Evolutionary conservation across 345 rosid genomes (phyloP), one percentile per base, ranked within the genome.

Genomic region (Nephelium lappaceum): DNA sequence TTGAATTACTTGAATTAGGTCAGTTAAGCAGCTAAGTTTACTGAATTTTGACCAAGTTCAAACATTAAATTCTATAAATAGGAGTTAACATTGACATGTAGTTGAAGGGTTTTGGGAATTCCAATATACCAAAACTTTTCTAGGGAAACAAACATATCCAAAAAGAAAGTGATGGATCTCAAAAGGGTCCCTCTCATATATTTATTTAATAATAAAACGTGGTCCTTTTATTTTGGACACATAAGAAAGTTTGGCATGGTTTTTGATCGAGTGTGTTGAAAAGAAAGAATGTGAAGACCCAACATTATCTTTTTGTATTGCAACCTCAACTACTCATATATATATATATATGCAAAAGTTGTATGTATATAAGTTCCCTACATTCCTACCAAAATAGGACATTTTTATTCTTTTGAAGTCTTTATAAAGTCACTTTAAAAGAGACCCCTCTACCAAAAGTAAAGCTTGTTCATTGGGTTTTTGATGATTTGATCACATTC

Each of bases 351-450:
- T 19, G 7, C 11, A 27, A 27, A 27, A 31, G 36, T 31, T 31
- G 36, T 31, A 14, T n/a, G 11, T 0, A 18, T 42, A 45, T 9
- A 6, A 74, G 58, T 62, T 25, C 67, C 58, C 77, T 61, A 15
- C 68, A 61, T 74, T 63, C 43, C 77, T 27, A 74, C 70, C 45
- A 19, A 53, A 42, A 62, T n/a, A 19, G n/a, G 49, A 55, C 31
- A 47, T 63, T 63, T 63, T 43, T 45, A 11, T 27, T 64, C 69
- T 64, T 64, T 74, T 27, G 0, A 45, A 18, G 5, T 6, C n/a
- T 41, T 38, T 0, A 1, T n/a, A 24, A 58, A 73, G 45, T 27
- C 39, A 5, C 24, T 16, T 25, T 47, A 11, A 63, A 53, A 53
- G 58, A 69, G 45, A 47, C 45, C 69, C 31, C 58, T 72, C 9